Percentiles rank a stretch among this genome's conserved stretches.
phyloP scores from a whole-genome alignment of 2,329 filamentous ascomycete genomes.

The Phialemonium atrogriseum region DNA sequence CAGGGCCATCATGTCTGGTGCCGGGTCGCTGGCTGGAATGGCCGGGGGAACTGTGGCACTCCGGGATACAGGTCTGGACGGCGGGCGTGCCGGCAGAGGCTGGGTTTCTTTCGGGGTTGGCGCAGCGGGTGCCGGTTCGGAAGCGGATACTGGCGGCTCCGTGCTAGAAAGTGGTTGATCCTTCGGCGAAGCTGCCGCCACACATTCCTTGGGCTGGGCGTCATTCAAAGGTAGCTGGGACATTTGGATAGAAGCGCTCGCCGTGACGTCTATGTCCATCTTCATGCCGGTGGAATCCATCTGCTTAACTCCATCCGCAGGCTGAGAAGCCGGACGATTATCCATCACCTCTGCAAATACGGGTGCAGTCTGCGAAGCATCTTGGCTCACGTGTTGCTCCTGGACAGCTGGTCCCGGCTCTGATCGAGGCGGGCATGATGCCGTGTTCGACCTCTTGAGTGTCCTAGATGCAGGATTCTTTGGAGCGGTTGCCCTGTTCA shows the following conservation, averaged over 20 bases:
- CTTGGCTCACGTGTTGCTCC: conserved; percentile 1
- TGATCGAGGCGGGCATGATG: conserved; percentile 8
- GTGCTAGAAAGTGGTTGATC: too few species aligned
- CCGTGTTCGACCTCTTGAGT: conserved; percentile 14
- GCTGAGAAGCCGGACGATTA: too few species aligned
- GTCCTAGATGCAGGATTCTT: conserved; percentile 9
- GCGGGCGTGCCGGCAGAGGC: neutral
- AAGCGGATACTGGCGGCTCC: neutral
- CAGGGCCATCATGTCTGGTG: conserved; percentile 16
- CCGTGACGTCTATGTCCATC: too few species aligned
- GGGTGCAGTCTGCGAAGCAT: neutral
- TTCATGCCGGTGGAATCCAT: too few species aligned
- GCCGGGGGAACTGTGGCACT: too few species aligned
- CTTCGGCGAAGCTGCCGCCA: too few species aligned
- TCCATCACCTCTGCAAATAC: too few species aligned
- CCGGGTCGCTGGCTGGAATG: conserved; percentile 40
- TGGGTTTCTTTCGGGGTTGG: neutral
- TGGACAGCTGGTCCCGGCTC: conserved; percentile 7
- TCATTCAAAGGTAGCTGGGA: too few species aligned
- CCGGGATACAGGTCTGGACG: too few species aligned
- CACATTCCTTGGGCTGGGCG: too few species aligned
- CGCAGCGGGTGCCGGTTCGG: neutral
- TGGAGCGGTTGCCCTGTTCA: conserved; percentile 12
- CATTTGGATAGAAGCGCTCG: too few species aligned
- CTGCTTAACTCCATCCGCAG: too few species aligned